Conservation (phyloP, 164 flowering plant genomes). For the Chloranthus sessilifolius region DNA sequence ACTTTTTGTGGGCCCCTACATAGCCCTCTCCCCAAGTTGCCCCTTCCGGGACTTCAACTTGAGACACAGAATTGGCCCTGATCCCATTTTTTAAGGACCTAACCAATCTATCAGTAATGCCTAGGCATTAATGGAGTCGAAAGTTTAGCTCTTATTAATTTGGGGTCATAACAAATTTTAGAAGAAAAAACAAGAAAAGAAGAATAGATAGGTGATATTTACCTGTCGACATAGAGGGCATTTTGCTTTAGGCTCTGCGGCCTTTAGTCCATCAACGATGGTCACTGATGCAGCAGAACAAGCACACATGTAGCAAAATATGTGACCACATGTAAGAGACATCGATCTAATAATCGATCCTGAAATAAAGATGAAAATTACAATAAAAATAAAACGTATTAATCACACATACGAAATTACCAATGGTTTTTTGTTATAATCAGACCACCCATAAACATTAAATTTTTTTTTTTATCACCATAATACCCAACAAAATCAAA, state of each 20-base stretch:
- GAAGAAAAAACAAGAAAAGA: not conserved
- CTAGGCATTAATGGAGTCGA: too few relatives aligned
- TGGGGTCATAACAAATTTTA: too few relatives aligned
- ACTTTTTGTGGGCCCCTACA: too few relatives aligned
- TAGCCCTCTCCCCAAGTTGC: too few relatives aligned
- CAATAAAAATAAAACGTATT: not conserved
- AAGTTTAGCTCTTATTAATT: too few relatives aligned
- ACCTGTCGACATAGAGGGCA: slow-evolving; percentile 94
- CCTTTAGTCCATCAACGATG: slow-evolving; percentile 73
- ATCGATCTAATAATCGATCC: slow-evolving; percentile 90
- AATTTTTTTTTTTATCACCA: too few relatives aligned
- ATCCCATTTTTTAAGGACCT: too few relatives aligned
- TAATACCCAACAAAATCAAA: too few relatives aligned
- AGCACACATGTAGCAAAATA: slow-evolving; percentile 88
- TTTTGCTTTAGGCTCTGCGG: slow-evolving; percentile 50
- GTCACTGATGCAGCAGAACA: slow-evolving; percentile 85
- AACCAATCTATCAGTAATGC: too few relatives aligned
- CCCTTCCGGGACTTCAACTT: too few relatives aligned
- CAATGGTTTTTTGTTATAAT: not conserved
- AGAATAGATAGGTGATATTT: slow-evolving; percentile 3
- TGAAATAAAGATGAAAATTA: slow-evolving; percentile 15
- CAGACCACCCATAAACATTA: too few relatives aligned
- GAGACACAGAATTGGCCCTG: too few relatives aligned
- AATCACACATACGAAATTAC: not conserved
- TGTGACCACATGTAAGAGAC: slow-evolving; percentile 84